phyloP scores from a whole-genome alignment of 75 land plant species.

The Azolla pinnata region DNA sequence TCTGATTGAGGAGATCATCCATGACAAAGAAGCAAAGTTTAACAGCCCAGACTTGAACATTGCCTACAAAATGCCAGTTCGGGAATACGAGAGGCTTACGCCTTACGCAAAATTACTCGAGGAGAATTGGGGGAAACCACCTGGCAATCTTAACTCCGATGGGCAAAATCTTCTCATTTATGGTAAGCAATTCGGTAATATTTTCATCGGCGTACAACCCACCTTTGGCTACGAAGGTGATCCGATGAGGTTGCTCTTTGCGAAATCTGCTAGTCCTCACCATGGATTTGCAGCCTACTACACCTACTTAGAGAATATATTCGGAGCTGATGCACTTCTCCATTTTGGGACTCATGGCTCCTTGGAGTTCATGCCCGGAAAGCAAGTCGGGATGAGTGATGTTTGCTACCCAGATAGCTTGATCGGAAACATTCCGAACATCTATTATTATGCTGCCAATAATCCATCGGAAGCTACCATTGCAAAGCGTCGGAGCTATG shows the following conservation, averaged over 20 bases:
- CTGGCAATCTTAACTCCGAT: constrained; percentile 95
- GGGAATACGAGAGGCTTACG: constrained; percentile 81
- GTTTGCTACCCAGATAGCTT: constrained; percentile 92
- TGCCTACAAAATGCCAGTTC: constrained; percentile 83
- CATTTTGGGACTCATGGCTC: constrained; percentile 99
- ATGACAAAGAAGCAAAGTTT: constrained; percentile 97
- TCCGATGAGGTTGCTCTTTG: constrained; percentile 95
- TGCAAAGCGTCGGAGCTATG: constrained; percentile 96
- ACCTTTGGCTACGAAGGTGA: constrained; percentile 99
- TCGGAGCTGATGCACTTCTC: constrained; percentile 88
- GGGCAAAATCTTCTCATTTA: constrained; percentile 94
- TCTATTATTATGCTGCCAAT: constrained; percentile 97
- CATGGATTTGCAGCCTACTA: constrained; percentile 99
- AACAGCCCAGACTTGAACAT: constrained; percentile 92
- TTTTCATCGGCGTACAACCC: constrained; percentile 98
- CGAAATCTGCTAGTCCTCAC: constrained; percentile 98
- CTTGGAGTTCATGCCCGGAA: constrained; percentile 98
- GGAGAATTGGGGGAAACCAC: constrained; percentile 98
- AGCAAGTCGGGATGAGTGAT: constrained; percentile 99
- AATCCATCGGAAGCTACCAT: constrained; percentile 99
- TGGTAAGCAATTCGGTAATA: constrained; percentile 93
- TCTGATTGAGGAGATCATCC: constrained; percentile 84
- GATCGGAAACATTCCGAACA: constrained; percentile 96
- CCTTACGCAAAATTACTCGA: constrained; percentile 80
- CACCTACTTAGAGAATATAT: constrained; percentile 87